Evolutionary conservation across 306 rosid species (phyloP).

Genomic region (Lathyrus aphaca): DNA sequence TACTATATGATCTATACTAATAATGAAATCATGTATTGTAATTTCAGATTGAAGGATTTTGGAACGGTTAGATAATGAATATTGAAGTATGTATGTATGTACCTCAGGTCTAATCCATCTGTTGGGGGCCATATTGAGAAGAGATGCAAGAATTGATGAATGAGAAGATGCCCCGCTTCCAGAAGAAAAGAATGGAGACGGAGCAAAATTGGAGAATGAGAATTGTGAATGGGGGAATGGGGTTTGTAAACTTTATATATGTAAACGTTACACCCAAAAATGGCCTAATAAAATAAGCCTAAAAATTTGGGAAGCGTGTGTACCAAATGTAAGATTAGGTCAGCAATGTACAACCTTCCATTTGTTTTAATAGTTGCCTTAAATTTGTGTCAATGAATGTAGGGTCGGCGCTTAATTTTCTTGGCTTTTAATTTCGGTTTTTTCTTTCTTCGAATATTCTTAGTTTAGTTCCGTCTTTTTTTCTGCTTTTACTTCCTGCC

Average conservation of each 20-base stretch:
- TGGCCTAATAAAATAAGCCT: not conserved
- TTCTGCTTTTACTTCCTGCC: not conserved
- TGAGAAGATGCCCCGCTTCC: constrained; percentile 25
- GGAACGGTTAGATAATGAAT: no score
- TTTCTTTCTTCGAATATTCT: constrained; percentile 18
- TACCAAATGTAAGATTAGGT: constrained; percentile 30
- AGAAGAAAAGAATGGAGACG: not conserved
- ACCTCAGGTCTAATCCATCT: constrained; percentile 96
- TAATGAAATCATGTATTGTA: not conserved
- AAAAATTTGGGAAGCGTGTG: constrained; percentile 11
- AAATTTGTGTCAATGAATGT: not conserved
- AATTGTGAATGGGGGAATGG: not conserved
- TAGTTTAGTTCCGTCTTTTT: not conserved
- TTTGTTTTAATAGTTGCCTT: not conserved
- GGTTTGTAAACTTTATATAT: constrained; percentile 44
- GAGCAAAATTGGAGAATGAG: constrained; percentile 6
- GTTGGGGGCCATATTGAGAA: constrained; percentile 44
- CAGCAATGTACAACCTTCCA: constrained; percentile 44
- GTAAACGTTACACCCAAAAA: constrained; percentile 10
- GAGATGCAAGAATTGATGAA: constrained; percentile 16
- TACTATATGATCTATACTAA: not conserved
- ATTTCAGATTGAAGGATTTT: no score
- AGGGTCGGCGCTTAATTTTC: not conserved
- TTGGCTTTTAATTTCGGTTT: constrained; percentile 14
- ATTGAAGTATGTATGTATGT: not conserved